Evolutionary conservation across 208 protist genomes (phyloP).

Genomic region (Leishmania lainsoni): DNA sequence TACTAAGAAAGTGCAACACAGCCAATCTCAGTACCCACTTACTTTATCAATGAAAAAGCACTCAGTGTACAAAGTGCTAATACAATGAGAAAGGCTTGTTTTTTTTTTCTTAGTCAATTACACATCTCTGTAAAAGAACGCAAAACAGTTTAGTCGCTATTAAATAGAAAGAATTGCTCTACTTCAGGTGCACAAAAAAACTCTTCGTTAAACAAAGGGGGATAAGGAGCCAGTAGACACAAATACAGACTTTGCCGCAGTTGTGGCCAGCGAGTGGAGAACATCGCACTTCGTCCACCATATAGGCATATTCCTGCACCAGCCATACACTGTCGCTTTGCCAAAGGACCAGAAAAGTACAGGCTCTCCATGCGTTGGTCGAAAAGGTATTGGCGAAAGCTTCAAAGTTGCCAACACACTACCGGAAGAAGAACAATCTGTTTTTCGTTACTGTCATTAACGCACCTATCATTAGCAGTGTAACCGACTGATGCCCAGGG

Average conservation of each 20-base stretch:
- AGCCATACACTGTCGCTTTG: neutral
- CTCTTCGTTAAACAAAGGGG: neutral
- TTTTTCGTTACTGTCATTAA: neutral
- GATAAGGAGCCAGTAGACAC: neutral
- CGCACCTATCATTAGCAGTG: neutral
- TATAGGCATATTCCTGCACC: neutral
- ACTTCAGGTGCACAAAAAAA: neutral
- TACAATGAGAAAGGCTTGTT: neutral
- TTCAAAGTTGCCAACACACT: neutral
- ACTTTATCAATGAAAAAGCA: neutral
- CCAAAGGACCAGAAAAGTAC: neutral
- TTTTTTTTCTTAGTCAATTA: neutral
- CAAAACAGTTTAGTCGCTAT: neutral
- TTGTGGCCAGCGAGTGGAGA: neutral
- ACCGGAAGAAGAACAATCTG: neutral
- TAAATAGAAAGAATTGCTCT: neutral
- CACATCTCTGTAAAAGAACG: neutral
- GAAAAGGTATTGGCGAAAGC: neutral
- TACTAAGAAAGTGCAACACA: neutral
- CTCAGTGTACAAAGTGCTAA: neutral
- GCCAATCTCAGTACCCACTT: neutral
- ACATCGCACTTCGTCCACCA: neutral
- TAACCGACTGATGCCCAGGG: neutral
- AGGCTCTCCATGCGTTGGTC: neutral
- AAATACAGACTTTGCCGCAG: neutral